A percentile compares a stretch with the other conserved stretches of the same genome.
phyloP scores from a whole-genome alignment of 345 rosid genomes.

The Syzygium jambos region DNA sequence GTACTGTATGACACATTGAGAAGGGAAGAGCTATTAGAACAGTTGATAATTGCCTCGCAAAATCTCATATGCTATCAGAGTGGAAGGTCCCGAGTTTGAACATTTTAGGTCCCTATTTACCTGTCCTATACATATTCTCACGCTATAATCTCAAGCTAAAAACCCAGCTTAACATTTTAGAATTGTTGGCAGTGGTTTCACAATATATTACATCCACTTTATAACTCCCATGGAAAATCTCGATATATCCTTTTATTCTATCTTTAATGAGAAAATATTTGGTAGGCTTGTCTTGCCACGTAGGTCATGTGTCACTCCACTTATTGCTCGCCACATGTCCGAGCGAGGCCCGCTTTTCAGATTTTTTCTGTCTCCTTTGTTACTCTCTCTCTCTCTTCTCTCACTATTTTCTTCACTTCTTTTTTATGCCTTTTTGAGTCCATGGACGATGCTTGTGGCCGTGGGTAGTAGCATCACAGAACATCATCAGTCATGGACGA shows the following conservation, averaged over 20 bases:
- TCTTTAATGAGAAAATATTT: not conserved
- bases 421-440: no score
- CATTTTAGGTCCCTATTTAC: not conserved
- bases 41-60: not conserved
- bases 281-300: no score
- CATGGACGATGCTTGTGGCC: no score
- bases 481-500: no score
- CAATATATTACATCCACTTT: not conserved
- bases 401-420: no score
- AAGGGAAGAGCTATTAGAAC: not conserved
- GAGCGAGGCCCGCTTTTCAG: no score
- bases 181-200: no score
- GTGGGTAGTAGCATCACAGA: no score
- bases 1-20: not conserved
- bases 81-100: accelerated
- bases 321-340: no score
- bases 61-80: not conserved
- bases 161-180: not conserved
- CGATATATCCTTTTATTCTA: not conserved
- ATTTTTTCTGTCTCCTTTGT: no score
- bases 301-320: no score
- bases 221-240: not conserved
- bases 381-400: no score
- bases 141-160: not conserved
- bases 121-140: not conserved